Evolutionary conservation across 345 rosid genomes (phyloP).

Genomic region (Cardiospermum halicacabum): DNA sequence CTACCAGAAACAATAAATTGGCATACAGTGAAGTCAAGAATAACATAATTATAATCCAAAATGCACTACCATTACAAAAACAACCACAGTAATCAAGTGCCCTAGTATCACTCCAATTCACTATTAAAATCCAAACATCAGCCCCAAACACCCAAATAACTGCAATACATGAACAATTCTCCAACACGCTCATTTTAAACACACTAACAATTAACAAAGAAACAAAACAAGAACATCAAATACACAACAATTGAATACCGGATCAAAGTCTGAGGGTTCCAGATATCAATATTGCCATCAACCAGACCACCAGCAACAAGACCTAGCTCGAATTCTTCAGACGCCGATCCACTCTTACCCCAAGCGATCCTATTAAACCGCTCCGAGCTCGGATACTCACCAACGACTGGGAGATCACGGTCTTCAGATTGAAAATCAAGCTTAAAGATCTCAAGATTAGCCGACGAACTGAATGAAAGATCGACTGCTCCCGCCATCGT

Average conservation of each 20-base stretch:
- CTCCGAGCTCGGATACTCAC: conserved; percentile 84
- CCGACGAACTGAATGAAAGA: conserved; percentile 89
- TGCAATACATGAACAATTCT: not conserved
- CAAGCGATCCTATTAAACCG: conserved; percentile 93
- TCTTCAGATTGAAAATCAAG: conserved; percentile 94
- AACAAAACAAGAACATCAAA: conserved; percentile 2
- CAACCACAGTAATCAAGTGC: not conserved
- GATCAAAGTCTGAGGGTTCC: conserved; percentile 81
- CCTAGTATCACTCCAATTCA: not conserved
- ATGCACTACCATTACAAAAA: not conserved
- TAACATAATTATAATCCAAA: not conserved
- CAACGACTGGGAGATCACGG: conserved; percentile 68
- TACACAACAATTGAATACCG: conserved; percentile 34
- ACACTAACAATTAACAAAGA: not conserved
- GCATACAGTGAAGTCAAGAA: not conserved
- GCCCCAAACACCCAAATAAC: not conserved
- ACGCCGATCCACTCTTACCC: conserved; percentile 84
- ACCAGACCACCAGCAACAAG: conserved; percentile 95
- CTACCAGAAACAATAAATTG: not conserved
- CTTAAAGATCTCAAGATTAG: conserved; percentile 91
- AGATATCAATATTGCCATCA: conserved; percentile 81
- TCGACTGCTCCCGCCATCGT: conserved; percentile 99
- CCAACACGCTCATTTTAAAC: not conserved
- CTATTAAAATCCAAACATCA: not conserved
- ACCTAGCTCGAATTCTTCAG: conserved; percentile 73